Base-by-base conservation (phyloP, 176 grass and related monocot genomes). In the Triticum monococcum region DNA sequence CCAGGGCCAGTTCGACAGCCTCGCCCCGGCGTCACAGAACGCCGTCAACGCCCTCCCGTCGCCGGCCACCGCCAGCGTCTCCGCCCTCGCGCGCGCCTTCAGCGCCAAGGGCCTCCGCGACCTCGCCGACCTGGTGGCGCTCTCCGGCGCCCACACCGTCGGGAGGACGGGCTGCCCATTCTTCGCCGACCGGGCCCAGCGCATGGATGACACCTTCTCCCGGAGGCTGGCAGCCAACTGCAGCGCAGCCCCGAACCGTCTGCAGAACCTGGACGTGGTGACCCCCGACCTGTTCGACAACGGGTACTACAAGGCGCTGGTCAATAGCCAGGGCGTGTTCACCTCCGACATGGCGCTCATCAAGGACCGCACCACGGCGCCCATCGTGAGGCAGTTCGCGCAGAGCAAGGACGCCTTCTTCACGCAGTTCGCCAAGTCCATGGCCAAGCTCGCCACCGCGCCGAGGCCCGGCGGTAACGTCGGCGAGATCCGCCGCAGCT, bases 71-170 rank as follows among this genome's bases (percentile, higher is more conserved):
- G 5, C 12, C 30, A 70, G 10, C 70, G 76, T 81, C 8, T 5
- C 32, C 0, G 0, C 1, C 2, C 83, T 89, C 70, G 25, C 36
- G 24, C 1, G 3, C 1, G 0, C 2, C 0, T 90, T 90, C 78
- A 20, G 7, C 8, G 63, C 8, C 78, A 46, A 66, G 45, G 64
- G 65, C 4, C 83, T 90, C 46, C 3, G 88, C 25, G 83, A 66
- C 46, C 10, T 22, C 0, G 66, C 61, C 26, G 88, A 90, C 50
- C 83, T 90, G 5, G 88, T 90, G 33, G 89, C 91, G 87, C 90
- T 95, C 12, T 97, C 92, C 8, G 92, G 95, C 1, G 90, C 82
- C 7, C 95, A 93, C 89, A 93, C 91, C 82, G 43, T 97, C 66
- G 95, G 92, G 5, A 67, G 72, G 33, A 68, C 92, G 8, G n/a